Evolutionary conservation across 805 yeast species (phyloP), one percentile per base, ranked within the genome.

Genomic region (Sugiyamaella smithiae): DNA sequence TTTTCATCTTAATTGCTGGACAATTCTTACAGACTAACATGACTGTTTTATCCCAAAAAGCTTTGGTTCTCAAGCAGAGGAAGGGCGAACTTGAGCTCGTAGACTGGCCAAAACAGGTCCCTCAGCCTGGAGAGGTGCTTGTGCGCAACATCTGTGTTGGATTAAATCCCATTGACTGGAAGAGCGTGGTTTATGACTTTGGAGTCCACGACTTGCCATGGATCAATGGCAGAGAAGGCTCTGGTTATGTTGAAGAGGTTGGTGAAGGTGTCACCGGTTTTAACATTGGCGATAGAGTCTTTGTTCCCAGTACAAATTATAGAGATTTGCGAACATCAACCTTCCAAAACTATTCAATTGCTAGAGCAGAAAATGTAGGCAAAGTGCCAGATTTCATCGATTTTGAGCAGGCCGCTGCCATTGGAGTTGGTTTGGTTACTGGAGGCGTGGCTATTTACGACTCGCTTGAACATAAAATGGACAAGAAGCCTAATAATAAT

Each of bases 141-240:
- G 63, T 84, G 46, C 74, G 78, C 60, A 70, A 78, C 4, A 63
- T 64, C 20, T 80, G 85, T 6, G 75, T 65, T 46, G 87, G 84
- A 1, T 72, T 74, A 35, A 84, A 84, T 58, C 89, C 89, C 37
- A 78, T 84, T 4, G 90, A 84, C 60, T 81, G 85, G 84, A 81
- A 82, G 57, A 85, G 81, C 57, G 61, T 74, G 35, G 70, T 59
- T 2, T 63, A 48, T 45, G 58, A 68, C 8, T 56, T 66, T 49
- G 78, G 80, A 14, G 64, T 56, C 1, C 63, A 73, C 35, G 84
- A 82, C 25, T 59, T 69, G 25, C 46, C 46, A 12, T 43, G 46
- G 46, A 70, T 81, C 43, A 61, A 72, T 9, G 91, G 90, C 16
- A 67, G 79, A 48, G 89, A 84, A 58, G 76, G 72, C 23, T 64